phyloP scores from a whole-genome alignment of 148 eudicot genomes.

The Rhododendron molle region DNA sequence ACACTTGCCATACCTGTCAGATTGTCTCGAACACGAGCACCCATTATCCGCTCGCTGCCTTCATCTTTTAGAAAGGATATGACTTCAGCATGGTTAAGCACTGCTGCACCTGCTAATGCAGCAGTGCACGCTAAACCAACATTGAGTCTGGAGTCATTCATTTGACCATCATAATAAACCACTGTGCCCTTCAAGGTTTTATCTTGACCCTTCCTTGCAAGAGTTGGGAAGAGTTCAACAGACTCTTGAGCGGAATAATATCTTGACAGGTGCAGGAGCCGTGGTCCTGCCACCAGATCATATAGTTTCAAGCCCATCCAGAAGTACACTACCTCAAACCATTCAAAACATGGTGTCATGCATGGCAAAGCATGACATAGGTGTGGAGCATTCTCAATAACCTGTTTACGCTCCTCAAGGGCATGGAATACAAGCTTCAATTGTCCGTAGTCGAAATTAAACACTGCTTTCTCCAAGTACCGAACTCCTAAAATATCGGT shows the following conservation, averaged over 20 bases:
- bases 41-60: constrained; percentile 54
- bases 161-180: constrained; percentile 95
- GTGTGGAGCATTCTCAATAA: constrained; percentile 97
- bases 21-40: constrained; percentile 74
- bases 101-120: constrained; percentile 88
- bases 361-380: constrained; percentile 89
- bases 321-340: constrained; percentile 91
- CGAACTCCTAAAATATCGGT: constrained; percentile 65
- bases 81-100: constrained; percentile 92
- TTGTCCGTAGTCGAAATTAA: constrained; percentile 89
- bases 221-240: constrained; percentile 88
- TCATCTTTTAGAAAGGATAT: constrained; percentile 77
- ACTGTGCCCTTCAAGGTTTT: constrained; percentile 88
- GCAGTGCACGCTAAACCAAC: constrained; percentile 90
- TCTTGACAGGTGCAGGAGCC: constrained; percentile 75
- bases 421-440: constrained; percentile 97
- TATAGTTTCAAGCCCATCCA: constrained; percentile 92
- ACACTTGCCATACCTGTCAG: constrained; percentile 51
- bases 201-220: constrained; percentile 56
- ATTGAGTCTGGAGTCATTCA: constrained; percentile 92
- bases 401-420: constrained; percentile 85
- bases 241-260: constrained; percentile 90
- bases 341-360: constrained; percentile 95
- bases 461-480: constrained; percentile 96
- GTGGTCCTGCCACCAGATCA: constrained; percentile 79